Conservation (phyloP, 805 yeast genomes). For the Candida glaebosa region DNA sequence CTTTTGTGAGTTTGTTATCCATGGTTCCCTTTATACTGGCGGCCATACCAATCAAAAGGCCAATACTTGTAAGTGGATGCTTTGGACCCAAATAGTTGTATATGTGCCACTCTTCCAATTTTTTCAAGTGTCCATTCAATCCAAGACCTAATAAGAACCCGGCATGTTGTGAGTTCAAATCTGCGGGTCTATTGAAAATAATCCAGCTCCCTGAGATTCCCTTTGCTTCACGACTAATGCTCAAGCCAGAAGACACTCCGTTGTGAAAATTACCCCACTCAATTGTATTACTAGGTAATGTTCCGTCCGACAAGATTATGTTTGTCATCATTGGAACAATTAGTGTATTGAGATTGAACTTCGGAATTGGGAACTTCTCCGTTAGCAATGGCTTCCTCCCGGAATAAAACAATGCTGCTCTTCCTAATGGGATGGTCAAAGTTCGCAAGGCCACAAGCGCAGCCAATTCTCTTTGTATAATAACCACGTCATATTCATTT, state of each 20-base stretch:
- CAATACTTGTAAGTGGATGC: conserved; percentile 79
- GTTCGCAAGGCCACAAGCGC: conserved; percentile 66
- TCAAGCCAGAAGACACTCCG: conserved; percentile 85
- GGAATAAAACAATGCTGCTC: conserved; percentile 68
- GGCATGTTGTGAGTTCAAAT: conserved; percentile 78
- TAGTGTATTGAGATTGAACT: conserved; percentile 62
- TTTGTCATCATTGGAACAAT: conserved; percentile 66
- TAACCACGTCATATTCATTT: conserved; percentile 54
- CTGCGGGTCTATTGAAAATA: conserved; percentile 74
- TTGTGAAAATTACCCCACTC: conserved; percentile 91
- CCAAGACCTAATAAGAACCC: conserved; percentile 94
- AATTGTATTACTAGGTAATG: conserved; percentile 44
- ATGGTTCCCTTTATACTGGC: conserved; percentile 80
- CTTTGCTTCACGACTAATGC: conserved; percentile 61
- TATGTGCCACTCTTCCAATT: conserved; percentile 93
- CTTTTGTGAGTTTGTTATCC: conserved; percentile 86
- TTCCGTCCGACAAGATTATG: conserved; percentile 54
- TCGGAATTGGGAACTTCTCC: conserved; percentile 78
- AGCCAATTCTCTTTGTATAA: conserved; percentile 57
- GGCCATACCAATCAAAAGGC: conserved; percentile 85
- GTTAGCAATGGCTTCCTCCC: conserved; percentile 76
- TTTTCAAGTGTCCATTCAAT: conserved; percentile 78
- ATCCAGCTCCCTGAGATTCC: conserved; percentile 91
- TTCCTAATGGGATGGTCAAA: conserved; percentile 70
- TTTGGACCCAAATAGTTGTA: conserved; percentile 91